Evolutionary conservation across 2,329 filamentous ascomycete genomes (phyloP), one percentile per base, ranked within the genome.

Genomic region (Nothopassalora personata): DNA sequence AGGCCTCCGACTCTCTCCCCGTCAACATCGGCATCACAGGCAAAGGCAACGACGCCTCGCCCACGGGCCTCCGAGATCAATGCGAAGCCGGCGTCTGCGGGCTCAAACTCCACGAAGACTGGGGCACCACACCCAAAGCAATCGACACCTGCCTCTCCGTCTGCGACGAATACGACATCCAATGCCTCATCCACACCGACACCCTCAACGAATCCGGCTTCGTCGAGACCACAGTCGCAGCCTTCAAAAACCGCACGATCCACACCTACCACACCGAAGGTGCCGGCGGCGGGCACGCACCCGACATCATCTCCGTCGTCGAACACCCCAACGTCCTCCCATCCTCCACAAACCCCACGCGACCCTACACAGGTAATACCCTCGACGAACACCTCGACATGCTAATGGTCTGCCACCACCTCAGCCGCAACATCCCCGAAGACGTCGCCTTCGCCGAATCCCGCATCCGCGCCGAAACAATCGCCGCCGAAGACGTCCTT

Each of bases 221-320:
- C 70, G 93, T 97, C 53, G 93, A 97, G 73, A 88, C 90, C 60
- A 96, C 92, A 2, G 85, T 96, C 62, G 83, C 80, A n/a, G 86
- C 92, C 3, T 88, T 97, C 81, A 91, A 90, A 72, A 81, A 85
- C 70, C 86, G 93, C 61, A 90, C 91, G 1, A 96, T 97, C 69
- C 93, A 97, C 76, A 96, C 93, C 1, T 97, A 97, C 75, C 93
- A 97, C 76, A 97, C 91, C 33, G 93, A 97, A 78, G 93, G 93
- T 45, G 93, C 93, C 1, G 93, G 93, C 45, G 93, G 93, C 65
- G 93, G 93, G 3, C 93, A 97, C 74, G 93, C 93, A 0, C 93
- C 93, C 0, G 93, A 97, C 73, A 97, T 97, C 75, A 97, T 97
- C 75, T 88, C 85, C 30, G 91, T 97, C 0, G 93, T 97, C 10